Percentiles rank a stretch among this genome's conserved stretches.
Evolutionary conservation across 2,329 filamentous ascomycete species (phyloP).

Genomic region (Beauveria sp.): DNA sequence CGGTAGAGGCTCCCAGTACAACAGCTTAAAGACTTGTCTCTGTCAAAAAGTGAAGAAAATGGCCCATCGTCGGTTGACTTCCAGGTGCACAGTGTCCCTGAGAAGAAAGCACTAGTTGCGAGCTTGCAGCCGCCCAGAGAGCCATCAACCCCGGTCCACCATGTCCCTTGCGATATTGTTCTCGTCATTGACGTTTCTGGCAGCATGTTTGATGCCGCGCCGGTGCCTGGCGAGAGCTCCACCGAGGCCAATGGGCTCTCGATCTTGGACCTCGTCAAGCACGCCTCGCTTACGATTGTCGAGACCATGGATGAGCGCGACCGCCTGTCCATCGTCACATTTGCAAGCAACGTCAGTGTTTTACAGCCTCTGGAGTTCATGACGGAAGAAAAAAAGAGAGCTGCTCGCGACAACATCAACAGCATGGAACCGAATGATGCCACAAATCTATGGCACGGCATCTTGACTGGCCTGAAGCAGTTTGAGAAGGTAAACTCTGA

Average conservation of each 20-base stretch:
- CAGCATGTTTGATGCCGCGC: conserved; percentile 44
- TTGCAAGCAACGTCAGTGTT: conserved; percentile 33
- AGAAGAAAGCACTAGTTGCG: conserved; percentile 29
- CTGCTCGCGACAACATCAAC: conserved; percentile 33
- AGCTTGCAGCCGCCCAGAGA: conserved; percentile 36
- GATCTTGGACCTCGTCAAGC: conserved; percentile 52
- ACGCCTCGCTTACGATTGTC: conserved; percentile 50
- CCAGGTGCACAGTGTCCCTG: background rate
- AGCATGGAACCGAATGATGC: conserved; percentile 27
- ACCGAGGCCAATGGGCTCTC: conserved; percentile 44
- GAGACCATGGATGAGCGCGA: conserved; percentile 48
- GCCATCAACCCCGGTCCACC: conserved; percentile 23
- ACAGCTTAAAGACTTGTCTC: background rate
- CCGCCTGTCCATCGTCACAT: conserved; percentile 50
- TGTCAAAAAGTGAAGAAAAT: background rate
- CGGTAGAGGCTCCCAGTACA: background rate
- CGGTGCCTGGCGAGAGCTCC: conserved; percentile 33
- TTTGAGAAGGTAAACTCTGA: conserved; percentile 28
- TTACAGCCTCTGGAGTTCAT: conserved; percentile 41
- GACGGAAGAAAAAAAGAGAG: conserved; percentile 37
- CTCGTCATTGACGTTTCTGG: conserved; percentile 54
- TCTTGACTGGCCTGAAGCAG: conserved; percentile 40
- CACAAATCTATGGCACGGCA: conserved; percentile 54
- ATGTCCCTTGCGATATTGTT: conserved; percentile 51
- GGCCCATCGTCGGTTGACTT: background rate